Base-by-base conservation (phyloP, 768 basidiomycete genomes). In the Tylopilus felleus region DNA sequence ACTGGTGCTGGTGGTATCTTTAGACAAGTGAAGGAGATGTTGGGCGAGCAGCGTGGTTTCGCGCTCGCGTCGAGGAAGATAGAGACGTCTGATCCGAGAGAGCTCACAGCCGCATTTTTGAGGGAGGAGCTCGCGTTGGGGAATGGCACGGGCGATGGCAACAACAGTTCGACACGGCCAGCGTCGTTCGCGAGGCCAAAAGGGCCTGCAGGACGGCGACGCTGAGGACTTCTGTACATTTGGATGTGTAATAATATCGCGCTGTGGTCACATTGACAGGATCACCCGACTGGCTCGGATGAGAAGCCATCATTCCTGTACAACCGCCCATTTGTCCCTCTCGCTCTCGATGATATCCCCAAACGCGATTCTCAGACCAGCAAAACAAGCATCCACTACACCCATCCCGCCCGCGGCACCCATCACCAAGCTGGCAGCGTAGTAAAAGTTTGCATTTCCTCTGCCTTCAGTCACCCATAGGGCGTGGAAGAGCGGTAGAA, bases 391-490 rank as follows among this genome's bases (percentile, higher is more conserved):
- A 65, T 97, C 96, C 3, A 93, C 75, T 13, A 94, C 13, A 14
- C 87, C 87, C n/a, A 88, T 81, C 0, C 92, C 93, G 59, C 90
- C 88, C 3, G 86, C 88, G 59, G 93, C 79, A 0, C 93, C 94
- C 69, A 94, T 93, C 16, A 99, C 96, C 56, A 98, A 77, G 2
- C 94, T 98, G 4, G 88, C 86, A 0, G 97, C 97, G 63, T 98
- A 99, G 74, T 91, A 98, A 73, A 99, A 99, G 69, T 98, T 98
- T 43, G 96, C 94, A 64, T 99, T 98, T 3, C 93, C 97, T 6
- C 93, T 90, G 1, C 93, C 94, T 52, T 93, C 88, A 9, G 76
- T 77, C 7, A 98, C 80, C 96, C 97, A 99, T 2, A 98, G 75
- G 55, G 90, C 81, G 64, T 96, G 85, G 70, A 98, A 95, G 28